A percentile compares a stretch with the other conserved stretches of the same genome.
These are phyloP conservation scores for Ogataea methanolica DNA, from an alignment of 805 yeast species.

Conservation along the genomic window DNA sequence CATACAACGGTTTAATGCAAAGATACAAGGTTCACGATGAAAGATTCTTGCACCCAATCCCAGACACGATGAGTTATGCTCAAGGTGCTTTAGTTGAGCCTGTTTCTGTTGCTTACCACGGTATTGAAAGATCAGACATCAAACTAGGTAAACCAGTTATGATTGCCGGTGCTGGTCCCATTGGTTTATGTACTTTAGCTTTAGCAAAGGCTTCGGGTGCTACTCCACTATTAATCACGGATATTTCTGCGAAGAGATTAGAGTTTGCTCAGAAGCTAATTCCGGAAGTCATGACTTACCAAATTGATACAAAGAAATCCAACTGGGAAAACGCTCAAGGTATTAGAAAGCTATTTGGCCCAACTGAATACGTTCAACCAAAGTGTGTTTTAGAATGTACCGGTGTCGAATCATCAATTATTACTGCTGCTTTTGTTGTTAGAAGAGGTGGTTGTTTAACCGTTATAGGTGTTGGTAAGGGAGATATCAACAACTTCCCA, in stretches of 20 bases:
- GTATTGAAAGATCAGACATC: conserved; percentile 41
- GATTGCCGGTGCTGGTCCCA: conserved; percentile 58
- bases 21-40: conserved; percentile 31
- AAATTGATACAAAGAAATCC: conserved; percentile 31
- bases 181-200: conserved; percentile 45
- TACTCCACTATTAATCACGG: conserved; percentile 47
- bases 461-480: conserved; percentile 50
- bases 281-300: conserved; percentile 43
- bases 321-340: conserved; percentile 36
- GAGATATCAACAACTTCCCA: conserved; percentile 42
- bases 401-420: conserved; percentile 46
- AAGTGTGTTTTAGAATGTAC: conserved; percentile 49
- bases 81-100: conserved; percentile 57
- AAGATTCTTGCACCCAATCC: conserved; percentile 33
- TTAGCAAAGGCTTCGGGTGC: conserved; percentile 52
- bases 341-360: conserved; percentile 33
- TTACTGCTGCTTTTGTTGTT: conserved; percentile 41
- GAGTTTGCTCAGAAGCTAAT: conserved; percentile 41
- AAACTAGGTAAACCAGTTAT: conserved; percentile 44
- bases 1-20: conserved; percentile 37
- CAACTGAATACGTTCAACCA: conserved; percentile 34
- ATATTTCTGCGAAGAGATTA: conserved; percentile 39
- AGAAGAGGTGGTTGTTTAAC: conserved; percentile 44
- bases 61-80: conserved; percentile 40
- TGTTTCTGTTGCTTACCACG: conserved; percentile 49